Conservation (phyloP, 2,329 filamentous ascomycete genomes). For the Fusarium scirpi region DNA sequence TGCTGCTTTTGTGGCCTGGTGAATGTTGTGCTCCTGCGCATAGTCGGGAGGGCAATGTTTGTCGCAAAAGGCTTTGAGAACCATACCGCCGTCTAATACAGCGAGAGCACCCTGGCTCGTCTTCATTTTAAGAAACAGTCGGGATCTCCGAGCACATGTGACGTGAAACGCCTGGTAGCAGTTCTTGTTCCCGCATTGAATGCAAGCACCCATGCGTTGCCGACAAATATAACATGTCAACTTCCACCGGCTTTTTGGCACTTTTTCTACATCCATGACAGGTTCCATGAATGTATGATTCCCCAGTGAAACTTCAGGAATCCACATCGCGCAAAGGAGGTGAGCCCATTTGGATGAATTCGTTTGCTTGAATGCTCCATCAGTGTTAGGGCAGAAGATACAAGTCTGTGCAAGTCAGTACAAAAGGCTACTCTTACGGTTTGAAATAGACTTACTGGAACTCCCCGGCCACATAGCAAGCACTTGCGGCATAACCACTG, state of each 20-base stretch:
- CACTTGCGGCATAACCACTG: conserved; percentile 99
- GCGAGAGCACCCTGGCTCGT: conserved; percentile 83
- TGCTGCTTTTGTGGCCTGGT: conserved; percentile 82
- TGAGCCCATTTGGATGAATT: conserved; percentile 97
- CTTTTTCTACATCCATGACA: conserved; percentile 97
- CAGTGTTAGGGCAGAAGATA: conserved; percentile 98
- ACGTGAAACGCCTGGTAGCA: conserved; percentile 98
- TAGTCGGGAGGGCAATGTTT: conserved; percentile 94
- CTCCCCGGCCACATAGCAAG: conserved; percentile 91
- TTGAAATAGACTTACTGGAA: conserved; percentile 70
- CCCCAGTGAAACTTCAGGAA: conserved; percentile 93
- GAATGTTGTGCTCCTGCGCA: conserved; percentile 85
- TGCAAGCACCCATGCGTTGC: conserved; percentile 97
- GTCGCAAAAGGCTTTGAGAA: conserved; percentile 95
- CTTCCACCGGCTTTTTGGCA: conserved; percentile 94
- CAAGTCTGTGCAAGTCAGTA: conserved; percentile 72
- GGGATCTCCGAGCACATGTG: conserved; percentile 89
- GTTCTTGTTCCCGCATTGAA: conserved; percentile 97
- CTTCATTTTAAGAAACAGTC: conserved; percentile 96
- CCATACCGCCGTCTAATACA: conserved; percentile 80
- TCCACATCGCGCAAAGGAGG: conserved; percentile 97
- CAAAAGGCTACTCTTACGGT: background rate
- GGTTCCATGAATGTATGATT: conserved; percentile 99
- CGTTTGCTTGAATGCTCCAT: conserved; percentile 98
- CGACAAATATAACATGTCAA: conserved; percentile 96